These are phyloP conservation scores for Xylariaceae sp. DNA, from an alignment of 2,329 filamentous ascomycete species.

Conservation along the genomic window DNA sequence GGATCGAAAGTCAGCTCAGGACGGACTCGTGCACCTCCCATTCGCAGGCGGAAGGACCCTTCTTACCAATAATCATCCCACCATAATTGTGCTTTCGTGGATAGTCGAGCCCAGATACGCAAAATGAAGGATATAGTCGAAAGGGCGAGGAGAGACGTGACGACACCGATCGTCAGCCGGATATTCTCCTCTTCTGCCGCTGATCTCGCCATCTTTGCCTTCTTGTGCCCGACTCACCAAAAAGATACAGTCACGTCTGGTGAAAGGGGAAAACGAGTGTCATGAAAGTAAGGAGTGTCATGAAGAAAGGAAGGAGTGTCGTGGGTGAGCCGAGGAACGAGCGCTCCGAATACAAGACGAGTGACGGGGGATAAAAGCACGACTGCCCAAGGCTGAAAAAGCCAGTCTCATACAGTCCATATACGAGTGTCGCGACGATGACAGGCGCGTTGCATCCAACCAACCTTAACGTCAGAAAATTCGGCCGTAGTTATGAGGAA, in stretches of 20 bases:
- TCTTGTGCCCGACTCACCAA: constrained; percentile 1
- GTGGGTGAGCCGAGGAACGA: background rate
- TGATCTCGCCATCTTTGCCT: constrained; percentile 11
- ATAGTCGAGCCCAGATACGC: constrained; percentile 25
- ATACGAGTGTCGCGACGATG: background rate
- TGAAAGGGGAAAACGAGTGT: constrained; percentile 2
- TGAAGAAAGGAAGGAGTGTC: background rate
- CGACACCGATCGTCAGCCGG: constrained; percentile 27
- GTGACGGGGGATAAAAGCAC: background rate
- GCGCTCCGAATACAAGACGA: background rate
- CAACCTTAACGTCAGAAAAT: background rate
- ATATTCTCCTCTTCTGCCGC: constrained; percentile 22
- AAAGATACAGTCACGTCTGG: constrained; percentile 3
- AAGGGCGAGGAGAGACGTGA: constrained; percentile 24
- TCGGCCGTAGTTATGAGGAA: background rate
- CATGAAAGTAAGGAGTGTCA: background rate
- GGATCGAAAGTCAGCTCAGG: constrained; percentile 2
- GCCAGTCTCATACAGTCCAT: background rate
- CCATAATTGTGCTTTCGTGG: constrained; percentile 26
- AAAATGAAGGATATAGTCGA: constrained; percentile 25
- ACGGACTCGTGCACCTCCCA: background rate
- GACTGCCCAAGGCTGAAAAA: background rate
- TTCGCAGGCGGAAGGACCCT: background rate
- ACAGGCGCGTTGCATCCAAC: no score
- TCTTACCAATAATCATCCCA: constrained; percentile 27